Percentiles rank a stretch among this genome's conserved stretches.
Conservation (phyloP, 2,329 filamentous ascomycete genomes). For the Lojkania enalia region DNA sequence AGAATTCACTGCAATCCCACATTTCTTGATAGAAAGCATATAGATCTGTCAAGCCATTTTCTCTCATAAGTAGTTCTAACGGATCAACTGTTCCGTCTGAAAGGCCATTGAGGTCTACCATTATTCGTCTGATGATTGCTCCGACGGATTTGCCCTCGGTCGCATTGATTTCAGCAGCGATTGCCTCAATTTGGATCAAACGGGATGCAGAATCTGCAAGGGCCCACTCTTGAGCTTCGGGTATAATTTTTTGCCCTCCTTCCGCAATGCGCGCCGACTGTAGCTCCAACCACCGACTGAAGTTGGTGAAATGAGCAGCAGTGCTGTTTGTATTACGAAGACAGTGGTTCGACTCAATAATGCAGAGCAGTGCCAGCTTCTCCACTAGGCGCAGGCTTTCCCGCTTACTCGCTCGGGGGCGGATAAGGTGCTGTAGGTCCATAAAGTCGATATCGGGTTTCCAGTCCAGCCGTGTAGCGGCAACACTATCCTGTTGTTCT, state of each 20-base stretch:
- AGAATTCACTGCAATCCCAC: too few species aligned
- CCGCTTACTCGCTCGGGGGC: neutral
- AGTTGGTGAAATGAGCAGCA: neutral
- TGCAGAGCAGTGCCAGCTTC: constrained; percentile 8
- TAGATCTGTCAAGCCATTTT: too few species aligned
- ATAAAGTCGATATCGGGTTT: constrained; percentile 7
- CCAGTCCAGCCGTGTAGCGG: constrained; percentile 7
- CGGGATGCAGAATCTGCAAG: neutral
- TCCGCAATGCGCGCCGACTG: too few species aligned
- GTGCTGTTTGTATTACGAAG: neutral
- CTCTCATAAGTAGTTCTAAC: neutral
- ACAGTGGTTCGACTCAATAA: neutral
- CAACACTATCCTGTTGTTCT: neutral
- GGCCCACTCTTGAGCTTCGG: neutral
- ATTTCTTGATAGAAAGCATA: too few species aligned
- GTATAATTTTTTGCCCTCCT: too few species aligned
- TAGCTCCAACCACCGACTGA: neutral
- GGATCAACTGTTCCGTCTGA: neutral
- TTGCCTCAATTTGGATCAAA: neutral
- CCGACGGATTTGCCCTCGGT: neutral
- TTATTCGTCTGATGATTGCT: neutral
- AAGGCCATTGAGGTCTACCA: neutral
- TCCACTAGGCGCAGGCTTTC: neutral
- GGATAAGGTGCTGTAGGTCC: constrained; percentile 3
- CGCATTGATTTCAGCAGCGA: neutral